These are phyloP conservation scores for Trichosporon asahii DNA, from an alignment of 1,284 basidiomycete genomes.

Conservation along the genomic window DNA sequence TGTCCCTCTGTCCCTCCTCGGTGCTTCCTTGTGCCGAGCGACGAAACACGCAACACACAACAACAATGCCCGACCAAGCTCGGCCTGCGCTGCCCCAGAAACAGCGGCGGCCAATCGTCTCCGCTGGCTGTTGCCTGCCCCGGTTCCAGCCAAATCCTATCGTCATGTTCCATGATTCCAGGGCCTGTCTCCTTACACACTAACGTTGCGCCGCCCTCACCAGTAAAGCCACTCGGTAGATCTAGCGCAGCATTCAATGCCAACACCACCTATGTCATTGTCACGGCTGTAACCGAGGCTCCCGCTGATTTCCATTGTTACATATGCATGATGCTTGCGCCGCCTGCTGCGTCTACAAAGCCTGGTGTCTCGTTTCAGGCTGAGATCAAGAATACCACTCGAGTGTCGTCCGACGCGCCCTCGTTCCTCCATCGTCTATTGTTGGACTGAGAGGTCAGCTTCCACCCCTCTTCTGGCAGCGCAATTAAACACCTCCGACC, in stretches of 20 bases:
- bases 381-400: not conserved
- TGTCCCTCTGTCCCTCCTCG: not conserved
- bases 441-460: slow-evolving; percentile 16
- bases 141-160: not conserved
- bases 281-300: not conserved
- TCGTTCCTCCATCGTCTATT: not conserved
- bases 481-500: too few relatives aligned
- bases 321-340: not conserved
- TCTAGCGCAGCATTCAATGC: not conserved
- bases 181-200: too few relatives aligned
- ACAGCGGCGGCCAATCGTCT: not conserved
- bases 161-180: not conserved
- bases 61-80: not conserved
- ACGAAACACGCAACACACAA: not conserved
- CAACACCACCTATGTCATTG: not conserved
- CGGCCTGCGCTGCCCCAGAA: not conserved
- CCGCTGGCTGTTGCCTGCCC: not conserved
- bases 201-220: too few relatives aligned
- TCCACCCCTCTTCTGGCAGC: too few relatives aligned
- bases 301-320: not conserved
- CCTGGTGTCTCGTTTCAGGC: not conserved
- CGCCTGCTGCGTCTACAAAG: not conserved
- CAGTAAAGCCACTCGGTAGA: not conserved
- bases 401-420: not conserved
- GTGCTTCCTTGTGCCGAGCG: not conserved